Evolutionary conservation across 108 stramenopile genomes (phyloP).

Genomic region (Skeletonema menzelii): DNA sequence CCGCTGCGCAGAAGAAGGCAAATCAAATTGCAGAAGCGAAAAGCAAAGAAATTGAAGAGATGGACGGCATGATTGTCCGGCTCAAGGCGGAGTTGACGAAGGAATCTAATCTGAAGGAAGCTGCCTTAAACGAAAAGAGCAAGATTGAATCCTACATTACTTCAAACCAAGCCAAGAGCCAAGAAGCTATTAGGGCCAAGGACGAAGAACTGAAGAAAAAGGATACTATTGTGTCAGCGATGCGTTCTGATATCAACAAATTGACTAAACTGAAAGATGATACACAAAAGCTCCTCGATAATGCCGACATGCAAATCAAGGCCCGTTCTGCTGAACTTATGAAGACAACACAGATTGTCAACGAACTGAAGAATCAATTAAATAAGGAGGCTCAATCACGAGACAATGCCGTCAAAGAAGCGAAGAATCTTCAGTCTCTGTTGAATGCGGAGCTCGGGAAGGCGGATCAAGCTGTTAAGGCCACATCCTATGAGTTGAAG

Average conservation of each 20-base stretch:
- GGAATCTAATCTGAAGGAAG: conserved; percentile 39
- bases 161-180: conserved; percentile 9
- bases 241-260: conserved; percentile 24
- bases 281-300: conserved; percentile 16
- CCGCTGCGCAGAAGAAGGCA: conserved; percentile 6
- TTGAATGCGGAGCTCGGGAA: background rate
- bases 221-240: conserved; percentile 15
- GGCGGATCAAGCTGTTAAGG: conserved; percentile 1
- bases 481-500: conserved; percentile 9
- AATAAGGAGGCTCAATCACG: conserved; percentile 14
- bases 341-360: background rate
- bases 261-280: conserved; percentile 31
- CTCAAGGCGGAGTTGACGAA: conserved; percentile 49
- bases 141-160: conserved; percentile 11
- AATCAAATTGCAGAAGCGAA: conserved; percentile 7
- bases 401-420: conserved; percentile 10
- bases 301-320: conserved; percentile 15
- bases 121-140: conserved; percentile 13
- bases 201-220: conserved; percentile 18
- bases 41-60: conserved; percentile 17
- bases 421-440: background rate
- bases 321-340: conserved; percentile 9
- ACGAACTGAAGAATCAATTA: conserved; percentile 6
- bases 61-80: conserved; percentile 58
- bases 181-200: conserved; percentile 11